Evolutionary conservation across 2,329 filamentous ascomycete genomes (phyloP).

Genomic region (Xenoacremonium recifei): DNA sequence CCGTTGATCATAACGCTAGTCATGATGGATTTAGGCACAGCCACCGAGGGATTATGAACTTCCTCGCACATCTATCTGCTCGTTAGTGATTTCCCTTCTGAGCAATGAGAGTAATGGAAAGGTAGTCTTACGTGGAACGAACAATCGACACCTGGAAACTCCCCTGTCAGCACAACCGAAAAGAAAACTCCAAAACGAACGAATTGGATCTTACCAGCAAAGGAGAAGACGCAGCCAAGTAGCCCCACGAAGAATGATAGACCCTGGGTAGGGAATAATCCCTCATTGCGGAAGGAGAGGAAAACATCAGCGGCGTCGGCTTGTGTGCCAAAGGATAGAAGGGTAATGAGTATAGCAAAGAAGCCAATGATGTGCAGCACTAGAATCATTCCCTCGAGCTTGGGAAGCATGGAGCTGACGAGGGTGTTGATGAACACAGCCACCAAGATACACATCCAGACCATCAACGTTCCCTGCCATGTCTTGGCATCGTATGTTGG

Average conservation of each 20-base stretch:
- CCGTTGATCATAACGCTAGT: conserved; percentile 19
- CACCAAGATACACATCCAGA: conserved; percentile 39
- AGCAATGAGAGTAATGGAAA: background rate
- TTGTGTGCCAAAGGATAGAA: conserved; percentile 29
- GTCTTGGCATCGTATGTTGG: conserved; percentile 17
- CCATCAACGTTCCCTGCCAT: conserved; percentile 28
- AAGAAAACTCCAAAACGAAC: too few species aligned
- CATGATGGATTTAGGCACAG: conserved; percentile 22
- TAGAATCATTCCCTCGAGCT: conserved; percentile 41
- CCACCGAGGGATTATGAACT: conserved; percentile 18
- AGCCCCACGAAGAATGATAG: conserved; percentile 23
- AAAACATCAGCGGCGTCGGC: conserved; percentile 28
- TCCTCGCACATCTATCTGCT: conserved; percentile 19
- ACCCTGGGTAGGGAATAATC: conserved; percentile 18
- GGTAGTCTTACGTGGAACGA: conserved; percentile 20
- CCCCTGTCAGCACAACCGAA: conserved; percentile 2
- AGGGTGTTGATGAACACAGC: conserved; percentile 39
- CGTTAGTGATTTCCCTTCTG: conserved; percentile 2
- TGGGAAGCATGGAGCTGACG: conserved; percentile 27
- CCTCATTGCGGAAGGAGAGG: conserved; percentile 23
- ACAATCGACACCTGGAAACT: conserved; percentile 16
- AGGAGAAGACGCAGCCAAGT: conserved; percentile 21
- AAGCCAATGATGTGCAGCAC: conserved; percentile 45
- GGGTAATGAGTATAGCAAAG: conserved; percentile 38
- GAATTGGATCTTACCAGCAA: conserved; percentile 13